These are phyloP conservation scores for Crotalaria pallida DNA, from an alignment of 306 rosid species.

Conservation along the genomic window DNA sequence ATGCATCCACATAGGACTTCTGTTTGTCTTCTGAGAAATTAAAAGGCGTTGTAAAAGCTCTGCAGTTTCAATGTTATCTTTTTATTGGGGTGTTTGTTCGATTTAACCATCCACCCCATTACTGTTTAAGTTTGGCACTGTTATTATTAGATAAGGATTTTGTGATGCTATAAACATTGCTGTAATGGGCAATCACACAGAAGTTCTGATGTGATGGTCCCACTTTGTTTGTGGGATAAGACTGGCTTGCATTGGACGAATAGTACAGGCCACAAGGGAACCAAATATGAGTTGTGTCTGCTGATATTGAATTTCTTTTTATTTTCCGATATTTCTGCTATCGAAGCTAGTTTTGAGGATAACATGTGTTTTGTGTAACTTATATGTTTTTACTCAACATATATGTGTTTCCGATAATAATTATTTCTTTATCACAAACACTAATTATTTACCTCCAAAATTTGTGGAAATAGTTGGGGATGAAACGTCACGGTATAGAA, in stretches of 20 bases:
- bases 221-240: no score
- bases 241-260: background rate
- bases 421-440: no score
- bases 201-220: conserved; percentile 11
- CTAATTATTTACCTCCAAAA: background rate
- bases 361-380: no score
- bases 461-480: background rate
- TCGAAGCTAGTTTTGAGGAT: no score
- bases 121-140: background rate
- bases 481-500: background rate
- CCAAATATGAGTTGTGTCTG: background rate
- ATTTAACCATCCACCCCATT: background rate
- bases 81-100: background rate
- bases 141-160: background rate
- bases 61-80: background rate
- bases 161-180: background rate
- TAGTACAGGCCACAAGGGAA: background rate
- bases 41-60: background rate
- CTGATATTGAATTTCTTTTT: background rate
- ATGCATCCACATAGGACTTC: background rate
- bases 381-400: no score
- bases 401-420: no score
- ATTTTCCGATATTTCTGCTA: background rate
- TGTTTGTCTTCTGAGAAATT: background rate
- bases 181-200: background rate